Evolutionary conservation across 805 yeast species (phyloP).

Genomic region (Metschnikowia bowlesiae): DNA sequence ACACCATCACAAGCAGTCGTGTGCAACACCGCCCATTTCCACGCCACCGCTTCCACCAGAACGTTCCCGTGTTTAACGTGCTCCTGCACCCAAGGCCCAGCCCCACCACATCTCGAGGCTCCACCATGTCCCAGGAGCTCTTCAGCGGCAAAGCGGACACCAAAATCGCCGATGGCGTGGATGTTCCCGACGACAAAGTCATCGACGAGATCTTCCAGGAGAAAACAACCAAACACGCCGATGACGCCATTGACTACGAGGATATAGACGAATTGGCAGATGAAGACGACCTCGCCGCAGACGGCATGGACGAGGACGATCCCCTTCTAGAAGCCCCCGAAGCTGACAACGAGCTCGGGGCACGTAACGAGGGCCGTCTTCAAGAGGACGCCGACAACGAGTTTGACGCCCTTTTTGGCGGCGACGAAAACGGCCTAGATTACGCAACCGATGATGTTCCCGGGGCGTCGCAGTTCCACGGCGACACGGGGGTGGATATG

Average conservation of each 20-base stretch:
- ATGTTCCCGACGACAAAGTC: conserved; percentile 34
- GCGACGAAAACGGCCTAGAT: conserved; percentile 21
- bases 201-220: conserved; percentile 37
- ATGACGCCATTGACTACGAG: conserved; percentile 89
- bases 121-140: neutral
- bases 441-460: conserved; percentile 19
- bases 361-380: conserved; percentile 18
- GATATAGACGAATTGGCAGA: conserved; percentile 95
- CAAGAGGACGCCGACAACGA: conserved; percentile 35
- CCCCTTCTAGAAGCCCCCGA: neutral
- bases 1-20: neutral
- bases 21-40: too few relatives aligned
- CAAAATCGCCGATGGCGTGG: conserved; percentile 12
- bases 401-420: conserved; percentile 39
- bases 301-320: neutral
- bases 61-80: neutral
- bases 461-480: conserved; percentile 1
- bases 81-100: neutral
- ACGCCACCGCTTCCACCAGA: too few relatives aligned
- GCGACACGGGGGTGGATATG: conserved; percentile 13
- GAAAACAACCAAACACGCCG: conserved; percentile 63
- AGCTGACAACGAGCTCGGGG: neutral
- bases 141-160: neutral
- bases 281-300: conserved; percentile 48
- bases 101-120: neutral